A percentile compares a stretch with the other conserved stretches of the same genome.
Evolutionary conservation across 495 filamentous ascomycete species (phyloP).

Genomic region (Neurospora sp.): DNA sequence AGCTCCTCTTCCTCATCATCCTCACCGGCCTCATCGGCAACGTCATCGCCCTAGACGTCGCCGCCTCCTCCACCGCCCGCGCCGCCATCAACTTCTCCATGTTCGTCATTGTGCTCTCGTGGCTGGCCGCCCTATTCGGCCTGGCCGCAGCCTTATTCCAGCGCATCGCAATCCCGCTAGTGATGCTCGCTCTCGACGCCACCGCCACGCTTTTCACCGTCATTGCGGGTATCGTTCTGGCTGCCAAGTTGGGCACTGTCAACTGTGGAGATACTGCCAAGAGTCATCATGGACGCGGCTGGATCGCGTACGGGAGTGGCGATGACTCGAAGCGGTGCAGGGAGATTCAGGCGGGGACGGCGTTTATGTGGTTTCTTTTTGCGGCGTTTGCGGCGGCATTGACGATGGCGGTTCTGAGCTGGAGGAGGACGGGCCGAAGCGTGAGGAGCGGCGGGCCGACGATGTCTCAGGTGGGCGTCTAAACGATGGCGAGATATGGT

Average conservation of each 20-base stretch:
- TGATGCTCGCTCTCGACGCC: slow-evolving; percentile 29
- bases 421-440: slow-evolving; percentile 33
- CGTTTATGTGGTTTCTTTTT: slow-evolving; percentile 42
- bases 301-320: slow-evolving; percentile 38
- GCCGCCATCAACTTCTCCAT: slow-evolving; percentile 41
- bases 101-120: slow-evolving; percentile 37
- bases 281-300: slow-evolving; percentile 13
- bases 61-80: slow-evolving; percentile 23
- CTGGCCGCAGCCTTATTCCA: slow-evolving; percentile 23
- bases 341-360: slow-evolving; percentile 38
- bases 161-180: slow-evolving; percentile 24
- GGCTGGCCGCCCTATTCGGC: slow-evolving; percentile 30
- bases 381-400: slow-evolving; percentile 24
- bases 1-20: slow-evolving; percentile 34
- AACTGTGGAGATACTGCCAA: slow-evolving; percentile 27
- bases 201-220: slow-evolving; percentile 33
- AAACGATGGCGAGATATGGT: slow-evolving; percentile 1
- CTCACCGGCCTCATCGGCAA: slow-evolving; percentile 40
- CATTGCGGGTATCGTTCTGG: slow-evolving; percentile 35
- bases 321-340: slow-evolving; percentile 36
- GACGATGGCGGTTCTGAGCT: slow-evolving; percentile 22
- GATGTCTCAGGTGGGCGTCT: slow-evolving; percentile 40
- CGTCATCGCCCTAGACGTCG: slow-evolving; percentile 34
- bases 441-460: slow-evolving; percentile 26
- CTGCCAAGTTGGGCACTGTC: slow-evolving; percentile 33